Evolutionary conservation across 148 eudicot species (phyloP).

Genomic region (Cornus controversa): DNA sequence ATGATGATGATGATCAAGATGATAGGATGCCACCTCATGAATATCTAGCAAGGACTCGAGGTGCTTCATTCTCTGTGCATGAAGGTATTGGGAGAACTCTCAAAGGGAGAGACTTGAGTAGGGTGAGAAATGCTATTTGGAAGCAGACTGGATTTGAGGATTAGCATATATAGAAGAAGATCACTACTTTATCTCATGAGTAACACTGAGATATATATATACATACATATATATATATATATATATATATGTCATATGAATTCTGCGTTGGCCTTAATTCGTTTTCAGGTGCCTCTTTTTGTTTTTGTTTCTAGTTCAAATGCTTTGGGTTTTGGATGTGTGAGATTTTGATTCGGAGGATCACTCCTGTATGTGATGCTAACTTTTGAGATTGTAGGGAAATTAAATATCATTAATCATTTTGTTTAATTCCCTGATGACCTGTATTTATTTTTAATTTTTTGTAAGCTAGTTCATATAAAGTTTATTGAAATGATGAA

Average conservation of each 20-base stretch:
- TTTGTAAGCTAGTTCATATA: not conserved
- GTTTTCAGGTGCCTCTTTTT: not conserved
- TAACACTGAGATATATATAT: too few species aligned
- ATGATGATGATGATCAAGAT: conserved; percentile 25
- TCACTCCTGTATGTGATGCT: not conserved
- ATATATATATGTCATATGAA: not conserved
- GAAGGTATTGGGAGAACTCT: conserved; percentile 73
- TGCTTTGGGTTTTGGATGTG: not conserved
- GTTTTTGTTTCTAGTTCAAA: not conserved
- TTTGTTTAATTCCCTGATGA: not conserved
- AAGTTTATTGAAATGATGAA: not conserved
- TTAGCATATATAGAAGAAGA: conserved; percentile 11
- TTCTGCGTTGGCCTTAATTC: conserved; percentile 8
- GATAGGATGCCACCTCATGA: conserved; percentile 69
- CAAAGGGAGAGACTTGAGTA: conserved; percentile 69
- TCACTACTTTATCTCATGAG: not conserved
- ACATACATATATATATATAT: not conserved
- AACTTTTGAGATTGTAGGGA: not conserved
- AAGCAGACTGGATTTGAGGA: conserved; percentile 75
- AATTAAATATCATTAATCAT: not conserved
- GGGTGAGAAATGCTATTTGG: conserved; percentile 78
- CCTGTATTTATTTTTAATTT: not conserved
- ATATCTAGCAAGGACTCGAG: conserved; percentile 53
- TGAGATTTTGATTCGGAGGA: conserved; percentile 10
- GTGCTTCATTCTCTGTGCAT: conserved; percentile 66